Percentiles rank a stretch among this genome's conserved stretches.
phyloP scores from a whole-genome alignment of 768 basidiomycete species.

The Mycena leptocephala region DNA sequence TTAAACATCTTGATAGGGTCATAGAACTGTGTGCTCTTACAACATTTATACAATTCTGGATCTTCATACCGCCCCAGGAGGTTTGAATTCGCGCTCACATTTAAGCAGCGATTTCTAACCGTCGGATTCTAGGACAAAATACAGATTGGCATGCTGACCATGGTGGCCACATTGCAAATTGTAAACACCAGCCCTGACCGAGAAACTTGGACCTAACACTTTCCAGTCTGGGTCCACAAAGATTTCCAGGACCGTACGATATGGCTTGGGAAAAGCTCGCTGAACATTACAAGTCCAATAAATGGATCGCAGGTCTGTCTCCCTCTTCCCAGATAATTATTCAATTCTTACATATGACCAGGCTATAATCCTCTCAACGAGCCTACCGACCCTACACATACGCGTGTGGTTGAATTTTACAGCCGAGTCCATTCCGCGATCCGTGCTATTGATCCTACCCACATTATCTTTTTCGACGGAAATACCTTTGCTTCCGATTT shows the following conservation, averaged over 20 bases:
- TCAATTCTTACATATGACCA: neutral
- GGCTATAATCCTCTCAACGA: slow-evolving; percentile 91
- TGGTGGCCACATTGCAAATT: slow-evolving; percentile 78
- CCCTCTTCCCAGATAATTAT: no score
- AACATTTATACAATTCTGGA: slow-evolving; percentile 89
- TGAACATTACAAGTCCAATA: slow-evolving; percentile 81
- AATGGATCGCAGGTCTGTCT: slow-evolving; percentile 77
- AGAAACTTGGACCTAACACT: neutral
- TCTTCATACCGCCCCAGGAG: slow-evolving; percentile 83
- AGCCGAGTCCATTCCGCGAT: slow-evolving; percentile 79
- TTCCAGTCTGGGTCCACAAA: slow-evolving; percentile 83
- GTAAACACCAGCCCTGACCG: slow-evolving; percentile 41
- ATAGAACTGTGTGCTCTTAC: slow-evolving; percentile 82
- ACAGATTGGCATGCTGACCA: slow-evolving; percentile 88
- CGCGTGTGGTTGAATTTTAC: slow-evolving; percentile 78
- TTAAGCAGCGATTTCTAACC: neutral
- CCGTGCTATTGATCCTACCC: slow-evolving; percentile 77
- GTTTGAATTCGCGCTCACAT: neutral
- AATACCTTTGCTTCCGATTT: slow-evolving; percentile 90
- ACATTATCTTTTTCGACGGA: slow-evolving; percentile 86
- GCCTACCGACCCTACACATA: slow-evolving; percentile 80
- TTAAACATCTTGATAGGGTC: slow-evolving; percentile 89
- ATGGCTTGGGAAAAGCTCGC: slow-evolving; percentile 88
- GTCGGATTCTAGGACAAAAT: slow-evolving; percentile 64
- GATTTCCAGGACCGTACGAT: slow-evolving; percentile 88